Conservation (phyloP, 768 basidiomycete species). For the Termitomyces sp. region DNA sequence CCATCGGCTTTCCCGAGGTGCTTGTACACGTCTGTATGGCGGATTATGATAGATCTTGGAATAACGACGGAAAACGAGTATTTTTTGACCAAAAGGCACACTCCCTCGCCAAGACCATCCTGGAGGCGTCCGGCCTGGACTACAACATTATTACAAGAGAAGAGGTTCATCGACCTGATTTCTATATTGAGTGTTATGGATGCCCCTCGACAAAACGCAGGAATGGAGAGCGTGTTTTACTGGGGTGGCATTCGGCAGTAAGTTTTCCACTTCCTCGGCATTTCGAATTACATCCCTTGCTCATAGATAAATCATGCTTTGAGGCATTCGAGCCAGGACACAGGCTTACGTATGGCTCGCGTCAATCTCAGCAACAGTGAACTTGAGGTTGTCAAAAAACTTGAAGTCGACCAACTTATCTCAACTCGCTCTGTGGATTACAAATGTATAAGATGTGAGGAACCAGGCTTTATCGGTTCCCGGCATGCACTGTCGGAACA, state of each 20-base stretch:
- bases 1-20: neutral
- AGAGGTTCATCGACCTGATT: neutral
- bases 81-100: neutral
- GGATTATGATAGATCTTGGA: neutral
- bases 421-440: neutral
- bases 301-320: neutral
- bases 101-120: neutral
- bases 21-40: neutral
- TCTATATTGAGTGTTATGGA: conserved; percentile 4
- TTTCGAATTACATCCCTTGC: neutral
- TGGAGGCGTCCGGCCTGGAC: conserved; percentile 7
- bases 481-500: neutral
- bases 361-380: neutral
- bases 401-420: neutral
- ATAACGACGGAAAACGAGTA: neutral
- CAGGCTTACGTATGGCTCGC: neutral
- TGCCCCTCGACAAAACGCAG: neutral
- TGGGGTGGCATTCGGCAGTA: conserved; percentile 6
- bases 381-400: neutral
- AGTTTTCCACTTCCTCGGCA: neutral
- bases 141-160: neutral
- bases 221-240: neutral
- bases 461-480: neutral
- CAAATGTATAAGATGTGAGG: neutral
- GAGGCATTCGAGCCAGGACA: neutral